These are phyloP conservation scores for Aureobasidium sp. DNA, from an alignment of 2,329 filamentous ascomycete genomes.

Conservation along the genomic window DNA sequence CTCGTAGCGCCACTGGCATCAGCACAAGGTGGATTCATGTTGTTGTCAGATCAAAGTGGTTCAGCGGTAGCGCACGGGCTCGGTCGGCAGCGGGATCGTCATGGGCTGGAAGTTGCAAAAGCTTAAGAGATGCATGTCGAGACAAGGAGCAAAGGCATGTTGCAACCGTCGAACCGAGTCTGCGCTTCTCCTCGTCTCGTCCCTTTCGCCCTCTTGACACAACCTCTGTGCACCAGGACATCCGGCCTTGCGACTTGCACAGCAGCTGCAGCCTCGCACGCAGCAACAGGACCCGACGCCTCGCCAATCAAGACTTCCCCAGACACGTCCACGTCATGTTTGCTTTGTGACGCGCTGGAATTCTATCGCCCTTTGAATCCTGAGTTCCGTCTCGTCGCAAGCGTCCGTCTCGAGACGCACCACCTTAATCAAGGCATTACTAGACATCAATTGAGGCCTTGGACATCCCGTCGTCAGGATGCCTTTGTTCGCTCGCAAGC, in stretches of 20 bases:
- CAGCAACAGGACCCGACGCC: background rate
- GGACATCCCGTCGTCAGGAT: constrained; percentile 10
- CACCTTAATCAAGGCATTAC: constrained; percentile 11
- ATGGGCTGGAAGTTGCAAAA: background rate
- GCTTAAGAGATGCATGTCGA: constrained; percentile 2
- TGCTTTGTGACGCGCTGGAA: constrained; percentile 3
- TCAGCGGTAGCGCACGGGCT: background rate
- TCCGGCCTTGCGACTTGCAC: background rate
- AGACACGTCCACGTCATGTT: constrained; percentile 9
- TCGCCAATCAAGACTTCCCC: constrained; percentile 1
- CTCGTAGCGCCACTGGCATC: background rate
- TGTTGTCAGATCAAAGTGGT: background rate
- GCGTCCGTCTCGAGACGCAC: background rate
- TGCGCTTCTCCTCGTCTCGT: background rate
- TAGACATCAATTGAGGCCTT: background rate
- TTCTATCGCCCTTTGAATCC: background rate
- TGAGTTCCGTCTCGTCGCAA: background rate
- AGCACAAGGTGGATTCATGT: background rate
- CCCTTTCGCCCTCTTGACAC: background rate
- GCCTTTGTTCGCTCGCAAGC: constrained; percentile 23
- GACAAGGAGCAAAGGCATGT: background rate
- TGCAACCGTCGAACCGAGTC: background rate
- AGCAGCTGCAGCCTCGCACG: background rate
- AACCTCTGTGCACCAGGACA: background rate
- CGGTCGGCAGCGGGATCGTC: background rate